These are phyloP conservation scores for Mikania micrantha DNA, from an alignment of 129 eudicot species.

Conservation along the genomic window DNA sequence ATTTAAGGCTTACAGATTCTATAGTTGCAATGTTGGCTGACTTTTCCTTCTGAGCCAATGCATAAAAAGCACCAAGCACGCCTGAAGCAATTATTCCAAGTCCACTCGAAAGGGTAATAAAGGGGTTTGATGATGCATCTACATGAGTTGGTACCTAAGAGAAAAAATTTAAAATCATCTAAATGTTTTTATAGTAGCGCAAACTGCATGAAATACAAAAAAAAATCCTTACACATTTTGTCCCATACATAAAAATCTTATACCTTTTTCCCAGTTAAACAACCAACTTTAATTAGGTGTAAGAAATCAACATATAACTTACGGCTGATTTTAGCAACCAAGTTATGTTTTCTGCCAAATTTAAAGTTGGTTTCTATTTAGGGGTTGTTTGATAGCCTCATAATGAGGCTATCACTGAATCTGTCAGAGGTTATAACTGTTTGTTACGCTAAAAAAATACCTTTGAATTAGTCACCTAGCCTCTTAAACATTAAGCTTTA, in stretches of 20 bases:
- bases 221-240: too few relatives aligned
- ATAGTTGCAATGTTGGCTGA: constrained; percentile 37
- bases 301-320: not conserved
- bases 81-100: constrained; percentile 69
- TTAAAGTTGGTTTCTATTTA: not conserved
- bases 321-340: not conserved
- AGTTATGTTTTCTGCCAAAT: not conserved
- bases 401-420: too few relatives aligned
- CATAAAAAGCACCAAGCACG: constrained; percentile 77
- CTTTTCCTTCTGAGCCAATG: constrained; percentile 74
- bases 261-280: not conserved
- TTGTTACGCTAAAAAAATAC: too few relatives aligned
- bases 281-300: not conserved
- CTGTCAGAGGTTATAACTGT: too few relatives aligned
- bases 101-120: constrained; percentile 60
- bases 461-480: too few relatives aligned
- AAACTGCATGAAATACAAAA: not conserved
- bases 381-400: too few relatives aligned
- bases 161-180: constrained; percentile 2
- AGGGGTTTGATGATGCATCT: constrained; percentile 49
- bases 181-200: not conserved
- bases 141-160: constrained; percentile 36
- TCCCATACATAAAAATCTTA: too few relatives aligned
- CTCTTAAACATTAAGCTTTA: too few relatives aligned
- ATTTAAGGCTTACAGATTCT: constrained; percentile 67